Percentiles rank a stretch among this genome's conserved stretches.
These are phyloP conservation scores for Trichoderma atrobrunneum DNA, from an alignment of 2,329 filamentous ascomycete genomes.

Conservation along the genomic window DNA sequence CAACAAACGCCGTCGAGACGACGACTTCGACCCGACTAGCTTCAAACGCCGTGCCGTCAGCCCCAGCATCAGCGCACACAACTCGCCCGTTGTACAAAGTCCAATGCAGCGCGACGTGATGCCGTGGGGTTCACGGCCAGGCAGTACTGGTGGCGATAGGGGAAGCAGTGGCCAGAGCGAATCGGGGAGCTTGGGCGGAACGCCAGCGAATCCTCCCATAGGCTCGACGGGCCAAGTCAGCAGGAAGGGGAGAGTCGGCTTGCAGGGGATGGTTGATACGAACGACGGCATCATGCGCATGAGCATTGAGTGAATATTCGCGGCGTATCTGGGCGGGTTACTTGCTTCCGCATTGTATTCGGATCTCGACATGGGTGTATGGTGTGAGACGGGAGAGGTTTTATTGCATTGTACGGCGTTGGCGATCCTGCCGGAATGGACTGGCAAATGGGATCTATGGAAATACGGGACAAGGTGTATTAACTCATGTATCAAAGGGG, in stretches of 20 bases:
- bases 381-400: neutral
- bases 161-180: conserved; percentile 53
- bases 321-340: neutral
- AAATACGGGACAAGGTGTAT: neutral
- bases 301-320: conserved; percentile 74
- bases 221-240: conserved; percentile 44
- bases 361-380: neutral
- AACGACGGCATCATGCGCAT: conserved; percentile 94
- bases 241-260: conserved; percentile 64
- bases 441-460: neutral
- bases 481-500: neutral
- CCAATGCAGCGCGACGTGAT: conserved; percentile 70
- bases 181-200: conserved; percentile 41
- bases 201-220: conserved; percentile 34
- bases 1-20: conserved; percentile 80
- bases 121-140: conserved; percentile 69
- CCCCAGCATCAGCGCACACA: conserved; percentile 86
- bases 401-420: neutral
- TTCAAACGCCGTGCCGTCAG: conserved; percentile 92
- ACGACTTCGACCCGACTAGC: conserved; percentile 82
- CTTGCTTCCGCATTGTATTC: neutral
- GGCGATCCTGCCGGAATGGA: neutral
- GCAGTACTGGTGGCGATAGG: conserved; percentile 57
- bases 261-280: conserved; percentile 95
- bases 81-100: conserved; percentile 83